Percentiles rank a stretch among this genome's conserved stretches.
Conservation (phyloP, 805 yeast species). For the Wickerhamiella azymoides region DNA sequence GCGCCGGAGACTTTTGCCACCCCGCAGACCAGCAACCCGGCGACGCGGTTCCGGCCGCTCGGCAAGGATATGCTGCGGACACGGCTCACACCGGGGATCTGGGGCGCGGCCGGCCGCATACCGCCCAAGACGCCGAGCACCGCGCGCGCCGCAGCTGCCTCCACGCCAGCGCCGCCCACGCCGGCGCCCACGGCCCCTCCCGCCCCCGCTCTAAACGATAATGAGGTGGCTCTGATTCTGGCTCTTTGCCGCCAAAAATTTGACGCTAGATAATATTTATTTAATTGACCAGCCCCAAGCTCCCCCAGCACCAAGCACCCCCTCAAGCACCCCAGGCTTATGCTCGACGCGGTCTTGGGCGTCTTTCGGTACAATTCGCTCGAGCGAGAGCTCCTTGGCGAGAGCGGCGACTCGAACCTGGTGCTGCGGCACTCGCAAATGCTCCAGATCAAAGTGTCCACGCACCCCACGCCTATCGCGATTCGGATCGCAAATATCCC, state of each 20-base stretch:
- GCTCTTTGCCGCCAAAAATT: too few species aligned
- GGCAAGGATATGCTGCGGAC: neutral
- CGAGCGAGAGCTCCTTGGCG: neutral
- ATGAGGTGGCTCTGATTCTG: too few species aligned
- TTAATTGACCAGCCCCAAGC: too few species aligned
- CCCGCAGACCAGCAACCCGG: neutral
- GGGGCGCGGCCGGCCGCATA: too few species aligned
- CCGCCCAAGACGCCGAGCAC: too few species aligned
- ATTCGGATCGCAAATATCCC: constrained; percentile 4
- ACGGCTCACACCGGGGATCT: neutral
- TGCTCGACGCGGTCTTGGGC: neutral
- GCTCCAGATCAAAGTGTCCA: neutral
- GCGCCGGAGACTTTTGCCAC: neutral
- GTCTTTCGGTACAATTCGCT: constrained; percentile 4
- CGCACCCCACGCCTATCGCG: neutral
- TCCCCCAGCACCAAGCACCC: too few species aligned
- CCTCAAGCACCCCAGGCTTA: too few species aligned
- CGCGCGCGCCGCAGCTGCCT: too few species aligned
- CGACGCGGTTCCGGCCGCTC: neutral
- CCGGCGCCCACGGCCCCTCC: too few species aligned
- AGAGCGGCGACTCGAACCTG: constrained; percentile 5
- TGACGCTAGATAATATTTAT: too few species aligned
- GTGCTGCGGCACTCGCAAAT: neutral
- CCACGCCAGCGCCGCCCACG: too few species aligned
- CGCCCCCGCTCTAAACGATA: too few species aligned